Conservation (phyloP, 164 flowering plant species). For the Piper betle region DNA sequence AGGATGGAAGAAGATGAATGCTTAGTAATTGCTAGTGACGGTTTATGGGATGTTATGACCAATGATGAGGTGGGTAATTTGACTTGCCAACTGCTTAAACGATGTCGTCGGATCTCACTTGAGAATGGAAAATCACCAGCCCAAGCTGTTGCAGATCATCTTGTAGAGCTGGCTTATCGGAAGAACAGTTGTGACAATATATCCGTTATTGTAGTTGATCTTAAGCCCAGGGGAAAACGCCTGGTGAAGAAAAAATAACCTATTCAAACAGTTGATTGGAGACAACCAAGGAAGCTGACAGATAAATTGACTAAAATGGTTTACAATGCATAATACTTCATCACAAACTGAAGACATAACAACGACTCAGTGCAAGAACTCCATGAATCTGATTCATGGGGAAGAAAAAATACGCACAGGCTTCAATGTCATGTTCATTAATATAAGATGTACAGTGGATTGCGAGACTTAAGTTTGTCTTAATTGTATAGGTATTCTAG, state of each 20-base stretch:
- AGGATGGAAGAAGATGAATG: constrained; percentile 60
- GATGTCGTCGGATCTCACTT: constrained; percentile 21
- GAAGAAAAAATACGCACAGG: too few relatives aligned
- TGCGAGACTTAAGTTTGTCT: too few relatives aligned
- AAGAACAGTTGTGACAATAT: constrained; percentile 53
- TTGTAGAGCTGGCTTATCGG: constrained; percentile 40
- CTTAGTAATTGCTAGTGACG: constrained; percentile 61
- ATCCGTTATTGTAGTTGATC: constrained; percentile 54
- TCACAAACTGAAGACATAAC: too few relatives aligned
- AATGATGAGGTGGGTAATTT: constrained; percentile 51
- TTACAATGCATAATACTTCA: too few relatives aligned
- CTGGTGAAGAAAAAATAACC: constrained; percentile 18
- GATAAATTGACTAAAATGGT: too few relatives aligned
- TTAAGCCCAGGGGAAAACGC: constrained; percentile 36
- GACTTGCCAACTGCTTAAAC: constrained; percentile 36
- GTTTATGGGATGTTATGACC: constrained; percentile 69
- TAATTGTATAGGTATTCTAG: too few relatives aligned
- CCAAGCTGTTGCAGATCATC: constrained; percentile 46
- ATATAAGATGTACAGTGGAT: too few relatives aligned
- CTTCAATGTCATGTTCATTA: too few relatives aligned
- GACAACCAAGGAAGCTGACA: background rate
- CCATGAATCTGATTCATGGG: too few relatives aligned
- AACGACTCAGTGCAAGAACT: too few relatives aligned
- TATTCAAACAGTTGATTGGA: background rate
- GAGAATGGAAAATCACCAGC: constrained; percentile 27